Base-by-base conservation (phyloP, 768 basidiomycete genomes). In the Strobilomyces dryophilus region DNA sequence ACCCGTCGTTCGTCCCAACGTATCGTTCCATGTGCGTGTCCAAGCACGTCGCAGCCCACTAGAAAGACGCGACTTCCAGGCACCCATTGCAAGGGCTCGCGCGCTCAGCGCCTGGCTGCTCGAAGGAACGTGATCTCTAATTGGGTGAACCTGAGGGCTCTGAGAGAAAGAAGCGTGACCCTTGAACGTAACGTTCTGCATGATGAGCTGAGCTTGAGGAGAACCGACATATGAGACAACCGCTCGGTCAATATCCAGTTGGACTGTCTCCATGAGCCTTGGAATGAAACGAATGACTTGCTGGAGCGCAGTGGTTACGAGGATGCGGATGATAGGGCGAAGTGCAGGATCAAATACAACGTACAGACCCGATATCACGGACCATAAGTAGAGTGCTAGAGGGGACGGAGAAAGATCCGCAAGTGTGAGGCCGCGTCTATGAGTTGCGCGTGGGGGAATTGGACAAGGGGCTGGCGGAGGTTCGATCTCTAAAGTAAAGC, bases 21-120 rank as follows among this genome's bases (percentile, higher is more conserved):
- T 87, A 48, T 81, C 75, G 55, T 87, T 83, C 74, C 87, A 82
- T 39, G 86, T 86, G 49, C 80, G 76, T 46, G 84, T 81, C 74
- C 86, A 79, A 24, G 87, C 80, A 51, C 88, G 74, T 43, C 74
- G 76, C 46, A 87, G 73, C 54, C 87, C 83, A 45, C 76, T 77
- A 34, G 74, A 75, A 49, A 89, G 66, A 27, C 83, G 78, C 31
- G 76, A 78, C 57, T 79, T 83, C 85, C 82, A 87, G n/a, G 80
- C 78, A 4, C 78, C 77, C 67, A 86, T 76, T 2, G 68, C 68
- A 21, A 70, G 64, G 14, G 56, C 81, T 78, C 57, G 78, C 50
- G 62, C 71, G 60, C 46, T 68, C 40, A 66, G 51, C 1, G 27
- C 52, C 35, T 60, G 60, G 18, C 44, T 52, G 34, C 51, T 50